Evolutionary conservation across 768 basidiomycete species (phyloP), one percentile per base, ranked within the genome.

Genomic region (Tylopilus subfusipes): DNA sequence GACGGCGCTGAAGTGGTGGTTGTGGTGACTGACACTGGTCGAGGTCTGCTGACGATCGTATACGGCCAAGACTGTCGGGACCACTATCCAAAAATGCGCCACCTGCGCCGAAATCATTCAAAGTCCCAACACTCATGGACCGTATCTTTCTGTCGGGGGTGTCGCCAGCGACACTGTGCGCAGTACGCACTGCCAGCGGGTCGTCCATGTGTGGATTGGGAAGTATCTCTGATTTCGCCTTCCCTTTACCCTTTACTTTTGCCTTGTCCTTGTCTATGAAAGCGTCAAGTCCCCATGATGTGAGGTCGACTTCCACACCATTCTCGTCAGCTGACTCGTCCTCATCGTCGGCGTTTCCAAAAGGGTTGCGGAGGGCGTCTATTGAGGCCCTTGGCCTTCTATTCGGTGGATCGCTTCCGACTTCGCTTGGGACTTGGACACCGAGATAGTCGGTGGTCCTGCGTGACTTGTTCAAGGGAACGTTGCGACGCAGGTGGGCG

Each of bases 271-370:
- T 86, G 1, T 83, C 78, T 56, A 90, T 82, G 71, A 90, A 84
- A 7, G 83, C 79, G 54, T 90, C 86, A 24, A 93, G 76, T 4
- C 91, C 91, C 90, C 89, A 93, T 18, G 89, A 91, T 4, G 85
- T 77, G 53, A 93, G 75, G 70, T 91, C 90, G 25, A 91, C 86
- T 64, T 92, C 91, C 30, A 79, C 78, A 40, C 77, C 81, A 18
- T 71, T 71, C 42, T 76, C 78, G 5, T 81, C 76, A 13, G 61
- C 55, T 8, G 79, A 80, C 18, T 80, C 79, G 8, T 81, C 80
- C 13, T 79, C 78, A 2, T 77, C 75, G 29, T 82, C 82, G 55
- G 84, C 86, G n/a, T 73, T 74, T 36, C 80, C 81, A 60, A 92
- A 92, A 3, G 90, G 90, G 62, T 92, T 92, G 24, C 78, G 80